Evolutionary conservation across 805 yeast species (phyloP).

Genomic region (Clavispora santaluciae): DNA sequence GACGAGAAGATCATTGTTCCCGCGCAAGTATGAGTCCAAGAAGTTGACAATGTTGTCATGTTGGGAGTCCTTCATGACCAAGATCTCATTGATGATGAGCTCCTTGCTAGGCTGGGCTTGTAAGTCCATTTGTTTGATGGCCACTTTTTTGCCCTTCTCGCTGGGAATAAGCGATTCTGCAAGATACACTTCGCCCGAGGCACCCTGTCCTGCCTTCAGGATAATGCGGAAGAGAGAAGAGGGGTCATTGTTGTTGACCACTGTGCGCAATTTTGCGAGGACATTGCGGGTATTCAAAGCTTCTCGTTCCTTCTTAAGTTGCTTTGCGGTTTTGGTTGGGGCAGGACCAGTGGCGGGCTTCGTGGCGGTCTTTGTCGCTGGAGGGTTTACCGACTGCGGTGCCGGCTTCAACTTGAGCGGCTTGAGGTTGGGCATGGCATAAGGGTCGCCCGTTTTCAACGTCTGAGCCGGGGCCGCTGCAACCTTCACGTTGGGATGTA

Average conservation of each 20-base stretch:
- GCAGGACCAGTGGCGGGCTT: not conserved
- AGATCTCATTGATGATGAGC: conserved; percentile 88
- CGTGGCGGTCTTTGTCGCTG: not conserved
- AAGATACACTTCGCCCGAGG: conserved; percentile 90
- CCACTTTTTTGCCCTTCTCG: conserved; percentile 59
- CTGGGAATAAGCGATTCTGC: conserved; percentile 60
- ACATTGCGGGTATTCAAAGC: conserved; percentile 80
- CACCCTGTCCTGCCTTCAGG: conserved; percentile 95
- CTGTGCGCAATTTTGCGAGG: conserved; percentile 73
- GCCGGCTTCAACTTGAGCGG: conserved; percentile 6
- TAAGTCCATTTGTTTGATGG: conserved; percentile 93
- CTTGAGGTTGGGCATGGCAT: conserved; percentile 7
- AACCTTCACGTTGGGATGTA: conserved; percentile 32
- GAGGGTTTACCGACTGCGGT: not conserved
- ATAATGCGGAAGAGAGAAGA: conserved; percentile 69
- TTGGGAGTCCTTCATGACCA: conserved; percentile 94
- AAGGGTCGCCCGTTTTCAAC: not conserved
- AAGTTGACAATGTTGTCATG: conserved; percentile 95
- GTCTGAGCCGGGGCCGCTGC: conserved; percentile 2
- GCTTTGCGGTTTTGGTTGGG: conserved; percentile 32
- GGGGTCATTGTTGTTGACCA: conserved; percentile 85
- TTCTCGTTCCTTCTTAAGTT: conserved; percentile 37
- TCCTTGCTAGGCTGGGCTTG: conserved; percentile 91
- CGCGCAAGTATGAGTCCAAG: conserved; percentile 81
- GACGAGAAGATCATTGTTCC: conserved; percentile 88